These are phyloP conservation scores for Ormosia semicastrata DNA, from an alignment of 306 rosid species.

Conservation along the genomic window DNA sequence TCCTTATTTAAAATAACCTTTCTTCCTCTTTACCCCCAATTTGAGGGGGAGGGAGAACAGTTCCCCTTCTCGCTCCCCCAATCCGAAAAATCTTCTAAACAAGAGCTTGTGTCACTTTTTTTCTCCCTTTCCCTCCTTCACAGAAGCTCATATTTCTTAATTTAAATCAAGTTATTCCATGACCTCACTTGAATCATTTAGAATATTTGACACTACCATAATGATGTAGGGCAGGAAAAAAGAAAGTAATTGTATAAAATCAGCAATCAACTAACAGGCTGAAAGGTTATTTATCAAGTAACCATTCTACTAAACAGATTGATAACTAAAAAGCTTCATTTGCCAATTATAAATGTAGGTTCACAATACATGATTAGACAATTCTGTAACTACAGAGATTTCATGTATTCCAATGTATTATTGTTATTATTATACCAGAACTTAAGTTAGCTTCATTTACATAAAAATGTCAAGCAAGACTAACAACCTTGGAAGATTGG, in stretches of 20 bases:
- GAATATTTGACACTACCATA: neutral
- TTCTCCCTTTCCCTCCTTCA: neutral
- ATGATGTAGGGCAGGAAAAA: neutral
- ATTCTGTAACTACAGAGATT: neutral
- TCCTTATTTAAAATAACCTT: neutral
- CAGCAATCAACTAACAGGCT: neutral
- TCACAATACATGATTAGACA: neutral
- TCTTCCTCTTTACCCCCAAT: neutral
- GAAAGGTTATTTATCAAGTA: neutral
- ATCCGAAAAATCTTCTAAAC: neutral
- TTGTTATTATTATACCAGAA: neutral
- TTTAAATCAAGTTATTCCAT: neutral
- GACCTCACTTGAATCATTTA: neutral
- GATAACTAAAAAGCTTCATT: too few species aligned
- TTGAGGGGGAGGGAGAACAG: neutral
- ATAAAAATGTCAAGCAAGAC: conserved; percentile 2
- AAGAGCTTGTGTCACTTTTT: neutral
- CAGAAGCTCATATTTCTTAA: neutral
- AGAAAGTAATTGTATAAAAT: neutral
- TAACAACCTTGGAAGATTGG: conserved; percentile 73
- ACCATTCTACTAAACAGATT: neutral
- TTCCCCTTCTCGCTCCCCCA: too few species aligned
- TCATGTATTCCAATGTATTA: neutral
- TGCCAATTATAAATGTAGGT: neutral
- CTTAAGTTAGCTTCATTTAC: neutral